phyloP scores from a whole-genome alignment of 371 early-diverging fungal genomes.

The Lichtheimia ornata region DNA sequence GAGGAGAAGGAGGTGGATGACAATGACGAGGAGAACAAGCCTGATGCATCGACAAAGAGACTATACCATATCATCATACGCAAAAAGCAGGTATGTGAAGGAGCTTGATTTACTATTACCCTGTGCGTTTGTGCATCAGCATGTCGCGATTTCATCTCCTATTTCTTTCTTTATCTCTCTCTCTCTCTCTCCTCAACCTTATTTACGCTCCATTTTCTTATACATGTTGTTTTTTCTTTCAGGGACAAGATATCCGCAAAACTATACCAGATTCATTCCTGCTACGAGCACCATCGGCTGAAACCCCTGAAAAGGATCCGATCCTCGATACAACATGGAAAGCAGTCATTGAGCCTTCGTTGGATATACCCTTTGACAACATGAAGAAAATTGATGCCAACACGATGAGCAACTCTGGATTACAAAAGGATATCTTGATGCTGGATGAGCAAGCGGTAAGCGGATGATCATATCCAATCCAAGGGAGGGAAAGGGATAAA shows the following conservation, averaged over 20 bases:
- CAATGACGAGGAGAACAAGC: neutral
- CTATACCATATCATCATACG: slow-evolving; percentile 41
- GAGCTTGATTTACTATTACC: too few species aligned
- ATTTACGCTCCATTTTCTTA: slow-evolving; percentile 2
- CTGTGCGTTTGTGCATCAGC: too few species aligned
- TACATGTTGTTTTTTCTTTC: neutral
- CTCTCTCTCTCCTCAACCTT: neutral
- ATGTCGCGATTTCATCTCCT: neutral
- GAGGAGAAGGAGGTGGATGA: slow-evolving; percentile 8
- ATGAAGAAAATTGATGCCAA: slow-evolving; percentile 33
- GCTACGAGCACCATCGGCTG: slow-evolving; percentile 13
- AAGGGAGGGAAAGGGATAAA: too few species aligned
- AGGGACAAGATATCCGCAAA: slow-evolving; percentile 23
- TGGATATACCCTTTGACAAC: slow-evolving; percentile 20
- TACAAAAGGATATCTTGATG: slow-evolving; percentile 55
- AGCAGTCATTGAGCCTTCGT: slow-evolving; percentile 18
- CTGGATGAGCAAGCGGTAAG: slow-evolving; percentile 56
- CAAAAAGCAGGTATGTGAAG: slow-evolving; percentile 31
- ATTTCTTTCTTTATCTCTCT: neutral
- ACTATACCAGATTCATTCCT: slow-evolving; percentile 30
- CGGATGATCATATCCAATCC: too few species aligned
- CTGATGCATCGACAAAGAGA: slow-evolving; percentile 1
- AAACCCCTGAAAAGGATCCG: neutral
- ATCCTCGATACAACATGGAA: slow-evolving; percentile 24
- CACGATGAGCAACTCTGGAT: slow-evolving; percentile 43